Evolutionary conservation across 2,329 filamentous ascomycete species (phyloP), one percentile per base, ranked within the genome.

Genomic region (Boeremia exigua): DNA sequence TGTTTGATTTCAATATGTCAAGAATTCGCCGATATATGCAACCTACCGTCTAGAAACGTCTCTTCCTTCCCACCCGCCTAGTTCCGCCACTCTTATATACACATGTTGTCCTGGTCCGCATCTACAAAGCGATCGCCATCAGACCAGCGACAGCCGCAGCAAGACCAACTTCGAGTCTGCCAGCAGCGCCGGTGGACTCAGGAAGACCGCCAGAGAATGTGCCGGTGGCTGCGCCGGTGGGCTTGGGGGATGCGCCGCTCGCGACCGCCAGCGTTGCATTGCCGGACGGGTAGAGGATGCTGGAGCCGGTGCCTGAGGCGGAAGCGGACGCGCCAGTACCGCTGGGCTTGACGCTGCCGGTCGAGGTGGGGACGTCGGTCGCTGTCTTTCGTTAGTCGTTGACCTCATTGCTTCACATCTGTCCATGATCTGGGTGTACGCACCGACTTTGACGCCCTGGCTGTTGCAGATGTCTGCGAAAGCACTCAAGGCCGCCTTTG

Each of bases 401-500:
- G 23, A 42, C 25, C 34, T 40, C 14, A 12, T 29, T 29, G 8
- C 11, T 29, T 25, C 9, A 15, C 12, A n/a, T 4, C 12, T 8
- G n/a, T 15, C n/a, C 6, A 3, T 27, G 15, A 37, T n/a, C n/a
- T 15, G 15, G 33, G 34, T 48, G 29, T 37, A 71, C 70, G 36
- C 67, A 73, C 70, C 56, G 56, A 72, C 62, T 60, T 72, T 58
- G 15, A 71, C 66, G 8, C 64, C 68, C 32, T 55, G 57, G 4
- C 50, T 59, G 19, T 68, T 66, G 55, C 70, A 73, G 32, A 71
- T 61, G 30, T 71, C 70, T 1, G 66, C 62, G 12, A 72, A 60
- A 32, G 69, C 69, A 4, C 40, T 56, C 55, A 73, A 48, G 14
- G 70, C 70, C 28, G 59, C 61, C 45, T 62, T 43, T 2, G 63